Evolutionary conservation across 805 yeast genomes (phyloP).

Genomic region (Schwanniomyces occidentalis): DNA sequence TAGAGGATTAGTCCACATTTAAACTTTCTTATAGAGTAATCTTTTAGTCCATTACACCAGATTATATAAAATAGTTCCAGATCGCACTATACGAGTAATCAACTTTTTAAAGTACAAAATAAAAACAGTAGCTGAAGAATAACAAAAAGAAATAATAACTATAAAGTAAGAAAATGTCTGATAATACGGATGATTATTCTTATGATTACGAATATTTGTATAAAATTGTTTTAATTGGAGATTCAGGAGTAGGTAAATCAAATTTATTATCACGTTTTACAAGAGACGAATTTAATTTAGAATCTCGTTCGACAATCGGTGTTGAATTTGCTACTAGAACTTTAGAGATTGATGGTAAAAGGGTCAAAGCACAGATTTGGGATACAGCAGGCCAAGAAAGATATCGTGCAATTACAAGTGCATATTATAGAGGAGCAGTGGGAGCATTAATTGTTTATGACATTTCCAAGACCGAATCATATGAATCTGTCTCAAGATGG

Average conservation of each 20-base stretch:
- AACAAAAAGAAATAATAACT: no score
- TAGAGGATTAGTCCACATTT: no score
- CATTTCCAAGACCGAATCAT: slow-evolving; percentile 85
- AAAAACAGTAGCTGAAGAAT: no score
- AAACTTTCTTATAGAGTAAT: no score
- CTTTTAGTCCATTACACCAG: no score
- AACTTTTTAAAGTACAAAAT: no score
- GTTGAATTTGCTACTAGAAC: slow-evolving; percentile 98
- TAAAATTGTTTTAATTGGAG: slow-evolving; percentile 95
- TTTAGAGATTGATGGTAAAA: slow-evolving; percentile 78
- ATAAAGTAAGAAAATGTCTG: slow-evolving; percentile 25
- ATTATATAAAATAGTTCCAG: no score
- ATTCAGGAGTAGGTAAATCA: slow-evolving; percentile 96
- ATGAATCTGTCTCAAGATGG: slow-evolving; percentile 86
- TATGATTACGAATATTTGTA: slow-evolving; percentile 88
- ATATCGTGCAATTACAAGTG: slow-evolving; percentile 95
- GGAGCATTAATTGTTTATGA: slow-evolving; percentile 97
- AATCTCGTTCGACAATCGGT: slow-evolving; percentile 92
- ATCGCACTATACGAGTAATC: no score
- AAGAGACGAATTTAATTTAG: slow-evolving; percentile 92
- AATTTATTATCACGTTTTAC: slow-evolving; percentile 92
- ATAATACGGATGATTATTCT: slow-evolving; percentile 46
- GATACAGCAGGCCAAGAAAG: slow-evolving; percentile 99
- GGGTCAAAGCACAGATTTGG: slow-evolving; percentile 93
- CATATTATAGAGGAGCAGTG: slow-evolving; percentile 96